Evolutionary conservation across 1,284 basidiomycete species (phyloP).

Genomic region (Cutaneotrichosporon sp.): DNA sequence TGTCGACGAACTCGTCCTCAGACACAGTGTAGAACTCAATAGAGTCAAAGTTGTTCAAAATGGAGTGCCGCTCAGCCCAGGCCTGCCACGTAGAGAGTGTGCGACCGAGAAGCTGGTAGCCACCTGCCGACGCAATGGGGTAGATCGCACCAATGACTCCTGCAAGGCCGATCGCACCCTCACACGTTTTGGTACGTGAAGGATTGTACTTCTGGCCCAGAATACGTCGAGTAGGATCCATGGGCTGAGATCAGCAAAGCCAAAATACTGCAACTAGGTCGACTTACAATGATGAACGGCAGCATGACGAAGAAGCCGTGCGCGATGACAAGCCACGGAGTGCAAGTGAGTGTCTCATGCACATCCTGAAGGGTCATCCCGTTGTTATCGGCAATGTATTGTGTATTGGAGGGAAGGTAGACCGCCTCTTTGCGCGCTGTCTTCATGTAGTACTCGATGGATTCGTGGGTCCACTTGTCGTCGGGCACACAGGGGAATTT

Average conservation of each 20-base stretch:
- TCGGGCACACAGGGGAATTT: constrained; percentile 61
- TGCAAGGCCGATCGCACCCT: constrained; percentile 55
- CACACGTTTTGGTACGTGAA: constrained; percentile 43
- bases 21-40: constrained; percentile 45
- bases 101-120: constrained; percentile 59
- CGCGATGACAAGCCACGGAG: constrained; percentile 23
- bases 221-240: constrained; percentile 26
- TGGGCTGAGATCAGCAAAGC: constrained; percentile 9
- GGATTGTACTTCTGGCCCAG: constrained; percentile 50
- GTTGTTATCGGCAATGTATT: constrained; percentile 62
- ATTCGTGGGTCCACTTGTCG: constrained; percentile 58
- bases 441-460: constrained; percentile 56
- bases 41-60: constrained; percentile 63
- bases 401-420: constrained; percentile 63
- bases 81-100: constrained; percentile 38
- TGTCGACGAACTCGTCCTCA: constrained; percentile 43
- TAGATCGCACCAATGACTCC: constrained; percentile 58
- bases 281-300: constrained; percentile 20
- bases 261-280: too few relatives aligned
- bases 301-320: constrained; percentile 26
- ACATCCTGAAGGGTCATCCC: constrained; percentile 17
- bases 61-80: constrained; percentile 54
- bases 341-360: constrained; percentile 14
- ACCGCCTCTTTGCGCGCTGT: constrained; percentile 49
- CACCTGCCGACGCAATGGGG: constrained; percentile 61